Conservation (phyloP, 352 stramenopile genomes). For the Pythium graminicola region DNA sequence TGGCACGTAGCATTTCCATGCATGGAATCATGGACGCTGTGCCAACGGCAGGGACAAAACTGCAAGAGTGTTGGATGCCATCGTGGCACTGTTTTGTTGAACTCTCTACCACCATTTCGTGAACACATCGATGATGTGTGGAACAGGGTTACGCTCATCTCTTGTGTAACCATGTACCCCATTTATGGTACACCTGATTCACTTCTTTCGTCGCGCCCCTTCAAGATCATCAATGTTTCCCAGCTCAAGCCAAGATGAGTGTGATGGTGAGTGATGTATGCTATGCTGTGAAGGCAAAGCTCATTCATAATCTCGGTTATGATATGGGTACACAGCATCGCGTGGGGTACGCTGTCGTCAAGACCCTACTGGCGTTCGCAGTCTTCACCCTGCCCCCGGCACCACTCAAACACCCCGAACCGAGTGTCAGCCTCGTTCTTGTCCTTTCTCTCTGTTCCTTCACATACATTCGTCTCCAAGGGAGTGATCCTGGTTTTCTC, state of each 20-base stretch:
- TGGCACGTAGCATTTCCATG: no score
- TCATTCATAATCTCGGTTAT: background rate
- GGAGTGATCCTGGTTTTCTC: constrained; percentile 38
- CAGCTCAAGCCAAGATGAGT: background rate
- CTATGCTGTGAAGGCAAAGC: background rate
- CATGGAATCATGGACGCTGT: no score
- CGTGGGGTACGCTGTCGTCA: constrained; percentile 9
- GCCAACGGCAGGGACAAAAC: no score
- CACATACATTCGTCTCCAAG: constrained; percentile 27
- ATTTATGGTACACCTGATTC: constrained; percentile 1
- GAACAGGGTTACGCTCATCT: background rate
- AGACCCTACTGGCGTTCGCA: constrained; percentile 9
- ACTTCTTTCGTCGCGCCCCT: background rate
- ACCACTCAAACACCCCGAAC: background rate
- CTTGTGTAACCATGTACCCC: background rate
- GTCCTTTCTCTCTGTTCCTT: constrained; percentile 5
- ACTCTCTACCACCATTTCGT: no score
- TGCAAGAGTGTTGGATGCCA: no score
- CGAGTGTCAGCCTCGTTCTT: background rate
- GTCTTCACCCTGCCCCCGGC: constrained; percentile 9
- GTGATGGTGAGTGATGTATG: background rate
- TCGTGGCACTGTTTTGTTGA: no score
- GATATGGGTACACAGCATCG: constrained; percentile 6
- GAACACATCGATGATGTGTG: constrained; percentile 1
- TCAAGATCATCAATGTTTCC: constrained; percentile 11